Conservation (phyloP, 768 basidiomycete species). For the Leucocoprinus sp. region DNA sequence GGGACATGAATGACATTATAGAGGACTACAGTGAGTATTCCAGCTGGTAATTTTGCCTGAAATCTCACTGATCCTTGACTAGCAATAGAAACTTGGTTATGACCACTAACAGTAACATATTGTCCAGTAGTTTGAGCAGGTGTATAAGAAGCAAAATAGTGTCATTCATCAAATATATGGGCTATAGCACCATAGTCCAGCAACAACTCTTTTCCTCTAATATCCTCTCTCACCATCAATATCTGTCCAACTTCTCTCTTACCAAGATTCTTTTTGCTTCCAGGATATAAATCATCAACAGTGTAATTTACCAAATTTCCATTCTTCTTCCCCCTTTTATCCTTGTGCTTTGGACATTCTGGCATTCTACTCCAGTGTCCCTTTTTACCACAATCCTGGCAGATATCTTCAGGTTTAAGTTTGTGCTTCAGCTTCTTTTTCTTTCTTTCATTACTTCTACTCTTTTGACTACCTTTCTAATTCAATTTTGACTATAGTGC, state of each 20-base stretch:
- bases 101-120: constrained; percentile 15
- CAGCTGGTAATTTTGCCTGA: constrained; percentile 5
- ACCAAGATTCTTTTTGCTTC: constrained; percentile 3
- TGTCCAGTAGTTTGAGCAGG: background rate
- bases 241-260: constrained; percentile 7
- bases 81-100: constrained; percentile 10
- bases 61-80: constrained; percentile 13
- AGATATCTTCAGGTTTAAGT: constrained; percentile 13
- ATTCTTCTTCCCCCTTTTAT: constrained; percentile 1
- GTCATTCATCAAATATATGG: constrained; percentile 14
- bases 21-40: constrained; percentile 8
- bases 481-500: background rate
- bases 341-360: constrained; percentile 12
- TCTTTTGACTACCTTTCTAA: background rate
- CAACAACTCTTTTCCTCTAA: constrained; percentile 1
- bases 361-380: constrained; percentile 14
- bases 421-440: constrained; percentile 1
- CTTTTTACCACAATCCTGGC: constrained; percentile 12
- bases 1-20: constrained; percentile 14
- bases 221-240: background rate
- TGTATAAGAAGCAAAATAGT: constrained; percentile 10
- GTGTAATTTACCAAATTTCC: constrained; percentile 11
- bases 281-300: background rate
- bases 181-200: constrained; percentile 13
- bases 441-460: background rate